Evolutionary conservation across 208 protist species (phyloP), one percentile per base, ranked within the genome.

Genomic region (Leptomonas pyrrhocoris): DNA sequence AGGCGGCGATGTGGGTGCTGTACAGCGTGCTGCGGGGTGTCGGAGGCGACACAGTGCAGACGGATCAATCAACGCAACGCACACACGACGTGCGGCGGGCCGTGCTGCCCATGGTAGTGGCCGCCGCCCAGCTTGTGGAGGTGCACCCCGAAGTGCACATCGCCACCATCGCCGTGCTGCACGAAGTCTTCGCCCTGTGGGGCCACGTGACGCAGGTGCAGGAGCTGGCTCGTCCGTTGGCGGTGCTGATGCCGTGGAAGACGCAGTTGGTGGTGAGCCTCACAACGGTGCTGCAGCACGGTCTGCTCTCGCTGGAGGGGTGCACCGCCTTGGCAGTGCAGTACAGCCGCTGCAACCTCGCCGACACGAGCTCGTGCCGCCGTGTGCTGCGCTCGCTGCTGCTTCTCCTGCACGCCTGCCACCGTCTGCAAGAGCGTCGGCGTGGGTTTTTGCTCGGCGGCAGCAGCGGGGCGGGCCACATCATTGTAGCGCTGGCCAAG

Each of bases 91-190:
- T 72, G 25, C 56, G 77, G 19, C 48, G 58, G 1, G 73, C 79
- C 2, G 51, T 79, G 34, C 69, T 88, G 61, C 61, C 81, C 21
- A 60, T 89, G 27, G 73, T 85, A 12, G 81, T 94, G 21, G 59
- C 76, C 16, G 79, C 80, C 2, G 78, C 79, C 31, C 79, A 83
- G 58, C 70, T 88, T 18, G 85, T 83, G 40, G 88, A 90, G 58
- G 73, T 84, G 53, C 79, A 78, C 55, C 88, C 88, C 27, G 75
- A 80, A 57, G 77, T 91, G 49, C 77, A 91, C 40, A 55, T 68
- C 19, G 67, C 85, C 2, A 81, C 85, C 0, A 74, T 75, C 15
- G 63, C 81, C 27, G 72, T 87, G 23, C 73, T 90, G 18, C 76
- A 64, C 15, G 60, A 71, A 25, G 65, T 83, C 21, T 45, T 86